Evolutionary conservation across 2,329 filamentous ascomycete species (phyloP).

Genomic region (Lizonia empirigonia): DNA sequence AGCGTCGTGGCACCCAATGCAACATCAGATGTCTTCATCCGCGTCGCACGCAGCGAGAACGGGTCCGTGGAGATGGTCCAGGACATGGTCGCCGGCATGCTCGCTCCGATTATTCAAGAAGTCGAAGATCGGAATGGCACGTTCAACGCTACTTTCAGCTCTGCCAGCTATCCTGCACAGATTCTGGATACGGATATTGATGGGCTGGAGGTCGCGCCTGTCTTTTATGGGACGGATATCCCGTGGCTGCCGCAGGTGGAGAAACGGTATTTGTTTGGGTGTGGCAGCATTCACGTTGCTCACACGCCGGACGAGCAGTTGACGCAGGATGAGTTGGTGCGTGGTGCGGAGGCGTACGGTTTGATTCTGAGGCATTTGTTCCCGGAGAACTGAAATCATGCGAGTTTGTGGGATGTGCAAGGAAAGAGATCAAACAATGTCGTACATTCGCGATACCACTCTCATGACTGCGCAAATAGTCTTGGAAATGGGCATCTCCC

Average conservation of each 20-base stretch:
- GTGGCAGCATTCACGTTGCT: slow-evolving; percentile 30
- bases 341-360: slow-evolving; percentile 32
- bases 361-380: slow-evolving; percentile 29
- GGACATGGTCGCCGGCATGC: slow-evolving; percentile 25
- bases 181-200: slow-evolving; percentile 31
- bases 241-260: slow-evolving; percentile 28
- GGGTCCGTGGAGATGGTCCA: slow-evolving; percentile 24
- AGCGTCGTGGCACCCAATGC: slow-evolving; percentile 84
- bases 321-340: slow-evolving; percentile 27
- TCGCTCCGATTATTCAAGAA: slow-evolving; percentile 22
- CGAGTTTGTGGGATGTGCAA: no score
- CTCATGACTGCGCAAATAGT: no score
- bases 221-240: slow-evolving; percentile 36
- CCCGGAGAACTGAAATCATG: slow-evolving; percentile 3
- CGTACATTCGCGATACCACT: no score
- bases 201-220: slow-evolving; percentile 29
- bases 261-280: slow-evolving; percentile 32
- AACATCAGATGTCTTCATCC: slow-evolving; percentile 67
- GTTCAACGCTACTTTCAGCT: slow-evolving; percentile 22
- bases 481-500: no score
- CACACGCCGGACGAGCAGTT: slow-evolving; percentile 31
- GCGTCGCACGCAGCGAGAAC: slow-evolving; percentile 29
- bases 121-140: slow-evolving; percentile 21
- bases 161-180: slow-evolving; percentile 17
- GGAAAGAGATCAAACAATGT: no score